Evolutionary conservation across 202 grass and related monocot species (phyloP).

Genomic region (Saccharum hybrid): DNA sequence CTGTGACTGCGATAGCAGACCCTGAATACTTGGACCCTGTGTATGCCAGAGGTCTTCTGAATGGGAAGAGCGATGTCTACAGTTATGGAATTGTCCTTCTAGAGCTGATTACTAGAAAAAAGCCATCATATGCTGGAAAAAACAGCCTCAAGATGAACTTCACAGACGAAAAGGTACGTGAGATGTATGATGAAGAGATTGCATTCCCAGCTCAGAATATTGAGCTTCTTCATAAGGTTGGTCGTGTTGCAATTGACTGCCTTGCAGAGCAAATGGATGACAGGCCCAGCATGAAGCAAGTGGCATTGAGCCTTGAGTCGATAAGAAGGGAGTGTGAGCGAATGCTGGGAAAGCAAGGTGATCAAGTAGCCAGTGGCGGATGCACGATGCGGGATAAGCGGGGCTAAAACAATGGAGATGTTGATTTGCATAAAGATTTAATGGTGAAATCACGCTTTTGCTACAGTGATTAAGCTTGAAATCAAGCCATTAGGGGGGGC

Average conservation of each 20-base stretch:
- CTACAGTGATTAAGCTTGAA: too few relatives aligned
- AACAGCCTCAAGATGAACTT: background rate
- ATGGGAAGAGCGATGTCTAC: conserved; percentile 42
- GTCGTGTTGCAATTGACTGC: conserved; percentile 5
- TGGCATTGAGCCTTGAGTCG: background rate
- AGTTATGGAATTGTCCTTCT: conserved; percentile 33
- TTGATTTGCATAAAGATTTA: too few relatives aligned
- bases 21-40: conserved; percentile 13
- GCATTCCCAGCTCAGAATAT: background rate
- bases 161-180: background rate
- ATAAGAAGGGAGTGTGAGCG: conserved; percentile 1
- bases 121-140: background rate
- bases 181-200: conserved; percentile 13
- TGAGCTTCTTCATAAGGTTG: background rate
- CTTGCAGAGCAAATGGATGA: conserved; percentile 18
- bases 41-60: background rate
- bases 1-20: background rate
- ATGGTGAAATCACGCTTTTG: too few relatives aligned
- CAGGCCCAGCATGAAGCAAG: conserved; percentile 18
- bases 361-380: too few relatives aligned
- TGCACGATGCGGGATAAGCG: too few relatives aligned
- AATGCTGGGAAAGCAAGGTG: background rate
- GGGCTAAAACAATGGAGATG: too few relatives aligned
- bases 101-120: conserved; percentile 17
- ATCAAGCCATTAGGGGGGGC: too few relatives aligned